Base-by-base conservation (phyloP, 1,284 basidiomycete species). In the Pascua sp. region DNA sequence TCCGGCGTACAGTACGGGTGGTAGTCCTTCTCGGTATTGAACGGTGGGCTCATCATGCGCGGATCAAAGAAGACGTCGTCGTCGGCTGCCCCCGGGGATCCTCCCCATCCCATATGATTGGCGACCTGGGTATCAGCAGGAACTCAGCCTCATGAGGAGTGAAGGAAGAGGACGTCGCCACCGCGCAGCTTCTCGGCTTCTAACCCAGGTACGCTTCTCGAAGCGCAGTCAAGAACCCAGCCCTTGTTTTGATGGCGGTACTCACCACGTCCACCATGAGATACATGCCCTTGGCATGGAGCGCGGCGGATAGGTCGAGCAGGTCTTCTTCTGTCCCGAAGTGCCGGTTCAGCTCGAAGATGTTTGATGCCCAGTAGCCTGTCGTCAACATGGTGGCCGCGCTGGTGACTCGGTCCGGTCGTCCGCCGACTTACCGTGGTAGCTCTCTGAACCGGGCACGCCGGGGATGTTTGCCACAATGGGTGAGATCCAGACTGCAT, bases 231-330 rank as follows among this genome's bases (percentile, higher is more conserved):
- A 32, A 32, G 24, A 32, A 32, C 7, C 24, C 24, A 32, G 24
- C 24, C 24, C 4, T 32, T 7, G 24, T 32, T 32, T 32, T 32
- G 24, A 32, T 32, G 40, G 32, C 12, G 17, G 16, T 12, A 63
- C 73, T 56, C 48, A 77, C 76, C 36, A 81, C 77, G 57, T 81
- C 80, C 2, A 81, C 77, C 80, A 82, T 81, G 47, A 82, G 67
- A 57, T 77, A 79, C 80, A 82, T 82, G 39, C 73, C 77, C 18
- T 78, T 64, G 10, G 63, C 59, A 51, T 82, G 80, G 15, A 81
- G 60, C 8, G 78, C 79, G 10, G 63, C 57, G 2, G 76, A 73
- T 5, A 82, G 72, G 43, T 72, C 74, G 41, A 71, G 67, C 50
- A 82, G 68, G 56, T 81, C 79, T 49, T 76, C 62, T 1, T 67